Conservation (phyloP, 2,329 filamentous ascomycete species). For the Neonectria sp. region DNA sequence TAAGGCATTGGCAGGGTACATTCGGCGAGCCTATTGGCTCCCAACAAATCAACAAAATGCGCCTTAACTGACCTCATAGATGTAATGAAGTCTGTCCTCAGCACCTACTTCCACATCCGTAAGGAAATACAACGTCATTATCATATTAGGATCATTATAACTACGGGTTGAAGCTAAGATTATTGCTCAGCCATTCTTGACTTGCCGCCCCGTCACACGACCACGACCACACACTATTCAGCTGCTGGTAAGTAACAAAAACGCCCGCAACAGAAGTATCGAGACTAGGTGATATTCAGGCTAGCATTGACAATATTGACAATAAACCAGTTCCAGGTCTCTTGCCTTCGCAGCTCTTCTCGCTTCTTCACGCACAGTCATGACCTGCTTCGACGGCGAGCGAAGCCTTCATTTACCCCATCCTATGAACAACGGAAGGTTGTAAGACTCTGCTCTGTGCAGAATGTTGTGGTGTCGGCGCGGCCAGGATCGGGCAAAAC, state of each 20-base stretch:
- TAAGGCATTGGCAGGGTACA: too few species aligned
- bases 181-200: neutral
- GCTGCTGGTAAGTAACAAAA: neutral
- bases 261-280: neutral
- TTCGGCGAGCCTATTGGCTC: too few species aligned
- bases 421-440: neutral
- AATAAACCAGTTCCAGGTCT: neutral
- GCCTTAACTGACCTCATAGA: too few species aligned
- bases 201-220: neutral
- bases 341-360: neutral
- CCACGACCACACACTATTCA: neutral
- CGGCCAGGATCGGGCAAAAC: slow-evolving; percentile 53
- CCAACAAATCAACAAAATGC: too few species aligned
- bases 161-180: neutral
- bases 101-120: too few species aligned
- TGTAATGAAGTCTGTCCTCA: too few species aligned
- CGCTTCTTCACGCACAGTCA: neutral
- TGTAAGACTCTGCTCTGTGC: neutral
- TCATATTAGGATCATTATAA: neutral
- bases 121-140: neutral
- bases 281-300: neutral
- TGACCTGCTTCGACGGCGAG: neutral
- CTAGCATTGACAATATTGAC: neutral
- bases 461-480: slow-evolving; percentile 52
- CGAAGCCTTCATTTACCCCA: neutral